Base-by-base conservation (phyloP, 139 green algal species). In the Pycnococcus provasolii region DNA sequence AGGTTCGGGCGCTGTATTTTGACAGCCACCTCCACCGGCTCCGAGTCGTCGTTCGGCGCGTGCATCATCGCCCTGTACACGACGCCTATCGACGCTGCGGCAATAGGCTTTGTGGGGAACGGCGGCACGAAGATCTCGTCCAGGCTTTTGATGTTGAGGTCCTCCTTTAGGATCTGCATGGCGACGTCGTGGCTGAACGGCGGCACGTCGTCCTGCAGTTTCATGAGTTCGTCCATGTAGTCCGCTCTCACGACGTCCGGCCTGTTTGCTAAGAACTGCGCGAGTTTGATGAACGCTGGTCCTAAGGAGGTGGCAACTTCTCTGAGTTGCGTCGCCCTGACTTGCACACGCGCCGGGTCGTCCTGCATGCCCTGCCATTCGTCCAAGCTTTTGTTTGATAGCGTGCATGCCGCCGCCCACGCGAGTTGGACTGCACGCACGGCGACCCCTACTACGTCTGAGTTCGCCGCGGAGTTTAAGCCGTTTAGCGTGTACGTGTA, bases 1-100 rank as follows among this genome's bases (percentile, higher is more conserved):
- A 26, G 26, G 8, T 79, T 80, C 0, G 91, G 90, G 1, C 90
- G 80, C 75, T 95, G 89, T 64, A 86, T 73, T 79, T 98, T 98
- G 9, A 98, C 77, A 1, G 92, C 92, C 55, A 98, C 91, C 46
- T 91, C 81, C 74, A 87, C 73, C 2, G 85, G 85, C 4, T 79
- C 95, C 15, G 87, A 80, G 1, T 26, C 26, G 26, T 26, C 26
- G 26, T 26, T 26, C 26, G 26, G 26, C 26, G n/a, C 9, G 54
- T 68, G 70, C 45, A 79, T 41, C 11, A 72, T 3, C 8, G 53
- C 72, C 51, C 72, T 37, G 62, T 79, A 79, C 6, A 79, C 72
- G 65, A 74, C 65, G 1, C 76, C 76, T 9, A 82, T 68, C 2
- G 58, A 73, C 6, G 92, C 92, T 15, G 91, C 92, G 4, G 92